A percentile compares a stretch with the other conserved stretches of the same genome.
Conservation (phyloP, 2,329 filamentous ascomycete genomes). For the Neonectria hederae region DNA sequence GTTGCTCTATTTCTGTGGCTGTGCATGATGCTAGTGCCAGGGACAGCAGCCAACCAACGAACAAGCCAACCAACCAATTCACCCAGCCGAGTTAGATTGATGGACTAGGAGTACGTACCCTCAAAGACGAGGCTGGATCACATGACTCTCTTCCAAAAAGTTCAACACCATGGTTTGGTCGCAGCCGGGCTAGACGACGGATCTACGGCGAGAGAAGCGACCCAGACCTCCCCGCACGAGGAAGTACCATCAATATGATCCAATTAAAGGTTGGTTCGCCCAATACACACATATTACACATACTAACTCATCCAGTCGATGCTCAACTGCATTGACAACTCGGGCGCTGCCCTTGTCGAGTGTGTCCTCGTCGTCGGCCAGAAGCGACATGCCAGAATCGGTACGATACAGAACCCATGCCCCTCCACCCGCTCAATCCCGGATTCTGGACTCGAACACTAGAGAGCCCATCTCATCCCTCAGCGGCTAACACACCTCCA, state of each 20-base stretch:
- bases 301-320: slow-evolving; percentile 73
- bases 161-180: slow-evolving; percentile 35
- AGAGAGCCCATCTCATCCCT: too few species aligned
- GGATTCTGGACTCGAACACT: background rate
- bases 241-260: slow-evolving; percentile 74
- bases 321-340: slow-evolving; percentile 99
- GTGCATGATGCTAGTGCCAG: slow-evolving; percentile 10
- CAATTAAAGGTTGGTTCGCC: slow-evolving; percentile 77
- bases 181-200: slow-evolving; percentile 30
- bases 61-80: background rate
- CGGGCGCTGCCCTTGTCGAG: slow-evolving; percentile 95
- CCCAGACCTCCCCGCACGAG: slow-evolving; percentile 32
- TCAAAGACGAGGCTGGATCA: slow-evolving; percentile 14
- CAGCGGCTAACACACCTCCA: slow-evolving; percentile 49
- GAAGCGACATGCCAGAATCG: slow-evolving; percentile 88
- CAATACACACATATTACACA: fast-evolving
- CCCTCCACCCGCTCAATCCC: slow-evolving; percentile 6
- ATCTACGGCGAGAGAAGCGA: slow-evolving; percentile 35
- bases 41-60: background rate
- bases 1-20: slow-evolving; percentile 31
- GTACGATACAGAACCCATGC: slow-evolving; percentile 60
- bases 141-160: slow-evolving; percentile 42
- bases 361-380: slow-evolving; percentile 93
- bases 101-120: background rate
- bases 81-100: background rate